Evolutionary conservation across 495 filamentous ascomycete species (phyloP), one percentile per base, ranked within the genome.

Genomic region (Annulohypoxylon bovei): DNA sequence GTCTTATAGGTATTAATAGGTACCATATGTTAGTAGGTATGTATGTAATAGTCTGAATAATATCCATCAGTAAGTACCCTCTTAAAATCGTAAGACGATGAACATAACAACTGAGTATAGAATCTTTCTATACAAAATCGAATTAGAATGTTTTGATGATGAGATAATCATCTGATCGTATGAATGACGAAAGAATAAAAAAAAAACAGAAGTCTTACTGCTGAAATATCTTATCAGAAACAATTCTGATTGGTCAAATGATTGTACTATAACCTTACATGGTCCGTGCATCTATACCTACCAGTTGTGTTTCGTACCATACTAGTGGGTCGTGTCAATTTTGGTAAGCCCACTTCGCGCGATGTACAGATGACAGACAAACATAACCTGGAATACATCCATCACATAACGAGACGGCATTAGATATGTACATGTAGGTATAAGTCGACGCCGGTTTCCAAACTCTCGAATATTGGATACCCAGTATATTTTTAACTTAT

Each of bases 111-210:
- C 23, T 39, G 30, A 50, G 18, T 57, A 32, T 53, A 57, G n/a
- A 32, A 57, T 8, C 35, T 30, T 16, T 50, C 27, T 42, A 55
- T 63, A 72, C 25, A 54, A n/a, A n/a, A n/a, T n/a, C n/a, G n/a
- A n/a, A 47, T 60, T n/a, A 32, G 52, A 55, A 35, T 42, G 33
- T 7, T 37, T 28, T 27, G 3, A 40, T 72, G 49, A 72, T 60
- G 54, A 68, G 59, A 61, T 49, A 56, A 68, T 72, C 69, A 64
- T 61, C 32, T 46, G 68, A 71, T 71, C 1, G 53, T 62, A 66
- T 18, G 46, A 62, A 59, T 67, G 57, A 67, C 44, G 62, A 67
- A 65, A 62, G 54, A 14, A 53, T 30, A 32, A 25, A 28, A 20
- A 11, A 11, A 5, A 33, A 6, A 32, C 22, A 33, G 12, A 28